Evolutionary conservation across 768 basidiomycete species (phyloP), one percentile per base, ranked within the genome.

Genomic region (Collybiopsis confluens): DNA sequence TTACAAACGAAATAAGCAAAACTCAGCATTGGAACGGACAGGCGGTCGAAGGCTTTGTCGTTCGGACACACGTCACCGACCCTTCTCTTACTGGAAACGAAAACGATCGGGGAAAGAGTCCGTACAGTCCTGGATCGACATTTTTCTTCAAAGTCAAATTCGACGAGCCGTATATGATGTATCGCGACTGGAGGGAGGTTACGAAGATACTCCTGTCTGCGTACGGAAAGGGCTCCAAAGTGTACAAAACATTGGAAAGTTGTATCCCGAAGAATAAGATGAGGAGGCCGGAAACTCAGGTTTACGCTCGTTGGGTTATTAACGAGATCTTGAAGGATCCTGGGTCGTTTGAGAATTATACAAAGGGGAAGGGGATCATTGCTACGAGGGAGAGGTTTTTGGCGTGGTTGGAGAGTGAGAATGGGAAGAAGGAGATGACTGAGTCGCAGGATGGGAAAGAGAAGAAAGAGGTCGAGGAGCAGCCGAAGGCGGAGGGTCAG

Each of bases 101-200:
- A 47, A 66, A 61, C 26, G 45, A 42, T 2, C 40, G 55, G 41
- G 62, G 61, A 43, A 40, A 24, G 33, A 36, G 28, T 5, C 94
- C 93, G 0, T 97, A 98, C 64, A 66, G 76, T 0, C 69, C 85
- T 1, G 91, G 88, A 27, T 83, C 88, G 1, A 87, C 92, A 0
- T 96, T 98, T 77, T 98, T 99, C 79, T 98, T 97, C 85, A 99
- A 99, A 66, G 79, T 98, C 73, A 99, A 99, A 67, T 98, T 98
- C 68, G 94, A 98, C 68, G 92, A 98, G 64, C 96, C 96, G 2
- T 99, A 99, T 66, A 85, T 98, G 80, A 95, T 96, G 85, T 98
- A 97, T 70, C 87, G 97, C 52, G 91, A 95, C 65, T 98, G 94
- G 93, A 80, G 96, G 52, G 96, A 98, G 69, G 77, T 95, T 49